Conservation (phyloP, 768 basidiomycete genomes). For the Boletus subcaerulescens region DNA sequence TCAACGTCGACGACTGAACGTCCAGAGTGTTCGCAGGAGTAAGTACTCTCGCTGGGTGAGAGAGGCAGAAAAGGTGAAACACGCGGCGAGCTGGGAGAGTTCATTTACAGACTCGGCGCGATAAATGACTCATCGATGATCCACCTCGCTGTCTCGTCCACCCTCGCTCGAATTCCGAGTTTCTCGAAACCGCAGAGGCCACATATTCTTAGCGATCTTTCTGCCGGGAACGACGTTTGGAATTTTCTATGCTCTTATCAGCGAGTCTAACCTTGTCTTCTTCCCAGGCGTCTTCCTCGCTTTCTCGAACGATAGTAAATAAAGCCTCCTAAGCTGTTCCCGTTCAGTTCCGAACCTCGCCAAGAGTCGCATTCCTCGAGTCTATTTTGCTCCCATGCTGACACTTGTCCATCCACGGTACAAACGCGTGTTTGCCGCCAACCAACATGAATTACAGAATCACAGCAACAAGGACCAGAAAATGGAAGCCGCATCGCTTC, state of each 20-base stretch:
- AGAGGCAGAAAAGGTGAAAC: background rate
- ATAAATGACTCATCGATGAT: background rate
- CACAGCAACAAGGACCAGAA: constrained; percentile 11
- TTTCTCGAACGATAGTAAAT: constrained; percentile 8
- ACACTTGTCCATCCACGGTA: constrained; percentile 9
- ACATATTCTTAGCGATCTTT: constrained; percentile 7
- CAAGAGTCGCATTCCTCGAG: constrained; percentile 3
- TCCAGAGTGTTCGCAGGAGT: background rate
- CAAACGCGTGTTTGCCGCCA: constrained; percentile 22
- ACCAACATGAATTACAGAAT: constrained; percentile 16
- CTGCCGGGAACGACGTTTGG: constrained; percentile 1
- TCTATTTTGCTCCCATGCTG: background rate
- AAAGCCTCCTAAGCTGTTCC: background rate
- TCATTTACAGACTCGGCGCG: background rate
- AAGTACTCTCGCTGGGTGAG: background rate
- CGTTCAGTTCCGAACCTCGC: constrained; percentile 13
- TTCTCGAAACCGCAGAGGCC: background rate
- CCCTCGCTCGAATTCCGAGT: background rate
- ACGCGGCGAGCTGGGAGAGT: background rate
- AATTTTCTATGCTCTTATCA: constrained; percentile 21
- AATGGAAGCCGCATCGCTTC: constrained; percentile 26
- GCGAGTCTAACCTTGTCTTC: background rate
- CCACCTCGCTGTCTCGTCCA: background rate
- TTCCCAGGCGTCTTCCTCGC: background rate
- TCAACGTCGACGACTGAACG: background rate